Evolutionary conservation across 176 grass and related monocot species (phyloP), one percentile per base, ranked within the genome.

Genomic region (Bonia amplexicaulis): DNA sequence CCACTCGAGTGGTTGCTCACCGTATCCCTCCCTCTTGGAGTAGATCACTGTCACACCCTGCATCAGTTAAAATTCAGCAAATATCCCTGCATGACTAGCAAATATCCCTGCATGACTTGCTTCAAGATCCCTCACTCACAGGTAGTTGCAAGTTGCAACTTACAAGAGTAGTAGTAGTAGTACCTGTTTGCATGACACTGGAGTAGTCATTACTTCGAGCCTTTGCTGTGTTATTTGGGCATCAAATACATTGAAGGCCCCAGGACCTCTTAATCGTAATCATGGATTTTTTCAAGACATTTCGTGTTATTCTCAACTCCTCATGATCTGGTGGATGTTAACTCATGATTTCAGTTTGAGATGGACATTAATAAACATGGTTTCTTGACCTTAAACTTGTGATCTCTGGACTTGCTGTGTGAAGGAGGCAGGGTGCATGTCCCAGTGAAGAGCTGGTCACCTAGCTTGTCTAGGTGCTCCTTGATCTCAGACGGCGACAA

Each of bases 191-290:
- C 69, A 83, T 73, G 77, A 85, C 6, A 95, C 59, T 76, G 90
- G 87, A 76, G 84, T 65, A 68, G 76, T 26, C n/a, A n/a, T n/a
- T 26, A 88, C 90, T 89, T 95, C 69, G 25, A 94, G 11, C 40
- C 51, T 81, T 12, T 80, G 76, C 17, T 71, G 85, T 71, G 86
- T 44, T n/a, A 84, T 35, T 37, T 88, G 73, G 33, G 33, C 71
- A 77, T 94, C 90, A 46, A 98, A 98, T 7, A 98, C 91, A 81
- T 98, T 92, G 79, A 98, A 98, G 42, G 93, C 96, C 44, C 83
- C 84, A 33, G 80, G 69, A 94, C 89, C 96, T 95, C 79, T 12
- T 77, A 46, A 62, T 65, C 39, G 66, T 16, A 70, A 40, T 79
- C 10, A 86, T 86, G 73, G 22, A 61, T 12, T n/a, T 65, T 69